A percentile compares a stretch with the other conserved stretches of the same genome.
These are phyloP conservation scores for Pezicula carpinea DNA, from an alignment of 2,329 filamentous ascomycete genomes.

Conservation along the genomic window DNA sequence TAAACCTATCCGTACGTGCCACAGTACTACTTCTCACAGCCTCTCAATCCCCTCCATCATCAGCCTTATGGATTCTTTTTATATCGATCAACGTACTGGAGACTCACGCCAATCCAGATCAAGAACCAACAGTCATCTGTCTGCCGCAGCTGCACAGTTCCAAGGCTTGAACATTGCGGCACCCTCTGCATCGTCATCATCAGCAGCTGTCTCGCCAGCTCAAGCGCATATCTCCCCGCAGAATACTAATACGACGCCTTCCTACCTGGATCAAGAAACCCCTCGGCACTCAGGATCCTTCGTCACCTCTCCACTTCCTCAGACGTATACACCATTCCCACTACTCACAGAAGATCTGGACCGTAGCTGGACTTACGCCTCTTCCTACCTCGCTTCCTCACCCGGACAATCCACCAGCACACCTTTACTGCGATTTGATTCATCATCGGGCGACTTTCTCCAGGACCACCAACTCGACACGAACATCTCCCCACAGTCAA, in stretches of 20 bases:
- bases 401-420: constrained; percentile 19
- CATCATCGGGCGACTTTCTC: constrained; percentile 5
- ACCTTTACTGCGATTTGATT: constrained; percentile 22
- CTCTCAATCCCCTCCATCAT: constrained; percentile 13
- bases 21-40: constrained; percentile 24
- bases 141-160: constrained; percentile 25
- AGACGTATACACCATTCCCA: constrained; percentile 23
- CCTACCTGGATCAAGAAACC: constrained; percentile 16
- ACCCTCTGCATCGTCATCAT: no score
- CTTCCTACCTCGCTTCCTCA: constrained; percentile 12
- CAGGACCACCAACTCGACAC: neutral
- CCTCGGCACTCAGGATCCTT: constrained; percentile 16
- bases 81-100: constrained; percentile 26
- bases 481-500: neutral
- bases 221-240: constrained; percentile 12
- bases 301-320: constrained; percentile 19
- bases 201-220: constrained; percentile 11
- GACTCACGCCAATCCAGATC: constrained; percentile 30
- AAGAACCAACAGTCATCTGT: constrained; percentile 26
- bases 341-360: constrained; percentile 24
- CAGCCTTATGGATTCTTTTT: constrained; percentile 25
- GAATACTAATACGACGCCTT: constrained; percentile 14
- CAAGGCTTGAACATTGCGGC: constrained; percentile 24
- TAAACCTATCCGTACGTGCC: constrained; percentile 23
- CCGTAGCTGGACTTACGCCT: constrained; percentile 22